Conservation (phyloP, 305 asterid genomes). For the Vinca major region DNA sequence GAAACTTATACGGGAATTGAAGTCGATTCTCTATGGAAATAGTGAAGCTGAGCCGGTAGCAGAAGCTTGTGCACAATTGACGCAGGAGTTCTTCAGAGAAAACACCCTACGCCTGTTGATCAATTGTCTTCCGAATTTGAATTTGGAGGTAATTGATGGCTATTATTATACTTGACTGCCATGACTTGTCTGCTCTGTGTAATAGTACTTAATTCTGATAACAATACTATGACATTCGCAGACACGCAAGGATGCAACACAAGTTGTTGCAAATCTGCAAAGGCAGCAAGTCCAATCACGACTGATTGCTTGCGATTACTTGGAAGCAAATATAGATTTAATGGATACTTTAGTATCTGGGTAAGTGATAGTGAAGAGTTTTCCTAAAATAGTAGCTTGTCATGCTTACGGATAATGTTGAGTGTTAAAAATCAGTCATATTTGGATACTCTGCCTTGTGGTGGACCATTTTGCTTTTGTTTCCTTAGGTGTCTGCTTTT, state of each 20-base stretch:
- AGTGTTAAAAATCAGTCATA: neutral
- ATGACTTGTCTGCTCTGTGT: neutral
- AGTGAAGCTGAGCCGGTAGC: conserved; percentile 75
- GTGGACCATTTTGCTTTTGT: neutral
- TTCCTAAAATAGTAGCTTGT: neutral
- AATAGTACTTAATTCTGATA: neutral
- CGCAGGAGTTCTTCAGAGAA: conserved; percentile 73
- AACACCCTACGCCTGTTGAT: conserved; percentile 63
- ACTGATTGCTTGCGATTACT: conserved; percentile 90
- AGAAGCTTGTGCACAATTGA: conserved; percentile 75
- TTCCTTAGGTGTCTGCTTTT: neutral
- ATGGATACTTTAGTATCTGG: conserved; percentile 78
- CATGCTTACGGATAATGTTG: neutral
- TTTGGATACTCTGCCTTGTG: neutral
- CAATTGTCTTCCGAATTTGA: conserved; percentile 63
- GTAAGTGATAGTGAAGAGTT: conserved; percentile 30
- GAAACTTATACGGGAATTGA: conserved; percentile 61
- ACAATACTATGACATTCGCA: conserved; percentile 24
- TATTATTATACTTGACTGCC: neutral
- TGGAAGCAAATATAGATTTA: conserved; percentile 86
- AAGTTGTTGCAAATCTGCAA: conserved; percentile 93
- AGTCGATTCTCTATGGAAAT: conserved; percentile 62
- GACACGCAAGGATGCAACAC: conserved; percentile 97
- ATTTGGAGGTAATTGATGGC: conserved; percentile 49
- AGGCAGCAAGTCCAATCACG: conserved; percentile 96